phyloP scores from a whole-genome alignment of 1,139 yeast genomes.

The Geotrichum fermentans region DNA sequence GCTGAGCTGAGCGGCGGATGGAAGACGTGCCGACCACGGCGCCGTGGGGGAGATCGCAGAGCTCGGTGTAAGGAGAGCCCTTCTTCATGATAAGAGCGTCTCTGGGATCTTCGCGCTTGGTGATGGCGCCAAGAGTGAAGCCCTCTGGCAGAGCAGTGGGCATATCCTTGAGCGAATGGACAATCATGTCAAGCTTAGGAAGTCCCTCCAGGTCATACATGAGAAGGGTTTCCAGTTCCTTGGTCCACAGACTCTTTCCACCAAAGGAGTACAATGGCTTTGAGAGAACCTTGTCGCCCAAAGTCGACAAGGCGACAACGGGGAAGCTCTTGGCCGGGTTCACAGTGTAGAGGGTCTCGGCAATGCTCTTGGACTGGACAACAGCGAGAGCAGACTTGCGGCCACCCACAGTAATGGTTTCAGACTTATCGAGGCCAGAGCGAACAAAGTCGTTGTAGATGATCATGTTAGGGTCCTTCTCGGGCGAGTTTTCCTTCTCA shows the following conservation, averaged over 20 bases:
- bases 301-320: slow-evolving; percentile 73
- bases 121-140: slow-evolving; percentile 82
- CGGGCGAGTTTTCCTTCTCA: slow-evolving; percentile 10
- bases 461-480: slow-evolving; percentile 19
- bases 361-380: slow-evolving; percentile 74
- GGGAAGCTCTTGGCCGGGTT: slow-evolving; percentile 59
- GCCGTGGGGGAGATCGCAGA: slow-evolving; percentile 79
- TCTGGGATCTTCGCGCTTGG: slow-evolving; percentile 83
- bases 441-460: slow-evolving; percentile 17
- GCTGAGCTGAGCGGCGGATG: slow-evolving; percentile 82
- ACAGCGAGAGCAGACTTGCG: slow-evolving; percentile 85
- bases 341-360: slow-evolving; percentile 48
- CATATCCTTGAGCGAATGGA: slow-evolving; percentile 91
- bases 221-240: slow-evolving; percentile 79
- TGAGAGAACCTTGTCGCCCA: slow-evolving; percentile 83
- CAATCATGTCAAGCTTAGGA: slow-evolving; percentile 78
- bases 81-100: slow-evolving; percentile 85
- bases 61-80: slow-evolving; percentile 56
- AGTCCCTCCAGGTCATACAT: slow-evolving; percentile 55
- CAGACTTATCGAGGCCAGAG: slow-evolving; percentile 6
- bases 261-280: slow-evolving; percentile 91
- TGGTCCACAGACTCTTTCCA: slow-evolving; percentile 94
- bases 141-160: slow-evolving; percentile 89
- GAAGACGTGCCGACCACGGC: slow-evolving; percentile 92
- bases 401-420: slow-evolving; percentile 58